Evolutionary conservation across 2,329 filamentous ascomycete genomes (phyloP).

Genomic region (Botrytis fragariae): DNA sequence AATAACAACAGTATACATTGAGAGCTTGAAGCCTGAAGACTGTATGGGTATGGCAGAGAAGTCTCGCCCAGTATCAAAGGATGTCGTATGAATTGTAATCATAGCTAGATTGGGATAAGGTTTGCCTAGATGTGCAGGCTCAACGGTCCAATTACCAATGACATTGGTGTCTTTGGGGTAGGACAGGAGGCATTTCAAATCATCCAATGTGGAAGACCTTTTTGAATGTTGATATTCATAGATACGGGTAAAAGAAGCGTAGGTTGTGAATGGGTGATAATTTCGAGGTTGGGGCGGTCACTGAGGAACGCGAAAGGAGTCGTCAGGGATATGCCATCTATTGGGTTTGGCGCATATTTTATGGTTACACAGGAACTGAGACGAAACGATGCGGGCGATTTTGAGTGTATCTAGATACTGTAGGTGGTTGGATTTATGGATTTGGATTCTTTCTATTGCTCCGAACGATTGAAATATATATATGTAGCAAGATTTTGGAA

Average conservation of each 20-base stretch:
- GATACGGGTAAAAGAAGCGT: not conserved
- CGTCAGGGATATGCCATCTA: conserved; percentile 12
- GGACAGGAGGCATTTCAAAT: not conserved
- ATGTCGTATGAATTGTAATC: not conserved
- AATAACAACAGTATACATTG: not conserved
- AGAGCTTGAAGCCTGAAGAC: not conserved
- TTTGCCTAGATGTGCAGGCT: conserved; percentile 6
- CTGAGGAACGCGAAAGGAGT: conserved; percentile 5
- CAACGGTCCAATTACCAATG: not conserved
- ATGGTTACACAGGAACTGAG: conserved; percentile 9
- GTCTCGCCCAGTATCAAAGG: not conserved
- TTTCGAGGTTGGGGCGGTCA: conserved; percentile 11
- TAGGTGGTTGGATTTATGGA: not conserved
- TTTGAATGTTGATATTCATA: not conserved
- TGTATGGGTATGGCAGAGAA: not conserved
- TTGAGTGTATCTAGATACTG: not conserved
- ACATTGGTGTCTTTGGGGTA: not conserved
- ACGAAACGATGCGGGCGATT: conserved; percentile 1
- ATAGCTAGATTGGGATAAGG: conserved; percentile 5
- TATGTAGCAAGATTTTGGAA: not conserved
- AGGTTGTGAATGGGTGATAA: not conserved
- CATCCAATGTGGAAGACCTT: not conserved
- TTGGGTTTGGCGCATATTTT: not conserved
- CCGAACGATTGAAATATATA: not conserved
- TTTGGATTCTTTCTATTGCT: not conserved